Conservation (phyloP, 768 basidiomycete genomes). For the Mycena latifolia region DNA sequence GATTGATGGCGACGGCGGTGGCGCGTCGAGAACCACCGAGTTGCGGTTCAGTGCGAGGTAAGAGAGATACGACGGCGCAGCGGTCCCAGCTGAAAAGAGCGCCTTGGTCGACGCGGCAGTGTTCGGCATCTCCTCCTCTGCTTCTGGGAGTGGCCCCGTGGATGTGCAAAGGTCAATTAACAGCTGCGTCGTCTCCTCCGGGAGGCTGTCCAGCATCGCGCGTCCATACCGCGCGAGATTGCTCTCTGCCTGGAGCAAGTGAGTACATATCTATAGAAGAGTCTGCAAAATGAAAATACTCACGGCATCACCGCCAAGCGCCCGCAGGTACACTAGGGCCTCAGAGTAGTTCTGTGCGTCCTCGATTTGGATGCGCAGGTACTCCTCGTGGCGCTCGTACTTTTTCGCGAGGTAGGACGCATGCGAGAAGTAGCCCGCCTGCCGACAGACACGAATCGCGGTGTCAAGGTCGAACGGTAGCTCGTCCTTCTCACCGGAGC, state of each 20-base stretch:
- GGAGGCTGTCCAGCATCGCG: constrained; percentile 84
- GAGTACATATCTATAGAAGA: not conserved
- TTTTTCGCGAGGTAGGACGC: constrained; percentile 94
- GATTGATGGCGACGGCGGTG: constrained; percentile 60
- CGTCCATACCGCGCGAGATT: constrained; percentile 92
- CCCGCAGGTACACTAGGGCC: constrained; percentile 84
- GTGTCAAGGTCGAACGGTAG: constrained; percentile 98
- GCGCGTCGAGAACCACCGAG: constrained; percentile 53
- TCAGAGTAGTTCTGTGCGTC: constrained; percentile 87
- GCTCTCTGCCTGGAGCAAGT: constrained; percentile 74
- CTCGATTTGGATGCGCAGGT: constrained; percentile 93
- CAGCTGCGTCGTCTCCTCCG: constrained; percentile 90
- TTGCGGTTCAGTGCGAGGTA: constrained; percentile 82
- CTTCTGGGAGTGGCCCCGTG: constrained; percentile 58
- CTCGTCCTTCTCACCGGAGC: constrained; percentile 65
- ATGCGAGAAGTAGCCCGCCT: constrained; percentile 96
- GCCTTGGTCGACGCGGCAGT: constrained; percentile 39
- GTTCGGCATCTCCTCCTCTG: constrained; percentile 53
- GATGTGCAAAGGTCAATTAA: constrained; percentile 94
- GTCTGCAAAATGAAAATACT: constrained; percentile 44
- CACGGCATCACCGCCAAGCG: constrained; percentile 84
- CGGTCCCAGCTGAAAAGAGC: constrained; percentile 45
- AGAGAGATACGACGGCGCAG: constrained; percentile 77
- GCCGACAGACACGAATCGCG: constrained; percentile 95
- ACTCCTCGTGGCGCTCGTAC: constrained; percentile 93